These are phyloP conservation scores for Lentinus tigrinus DNA, from an alignment of 768 basidiomycete genomes.

Conservation along the genomic window DNA sequence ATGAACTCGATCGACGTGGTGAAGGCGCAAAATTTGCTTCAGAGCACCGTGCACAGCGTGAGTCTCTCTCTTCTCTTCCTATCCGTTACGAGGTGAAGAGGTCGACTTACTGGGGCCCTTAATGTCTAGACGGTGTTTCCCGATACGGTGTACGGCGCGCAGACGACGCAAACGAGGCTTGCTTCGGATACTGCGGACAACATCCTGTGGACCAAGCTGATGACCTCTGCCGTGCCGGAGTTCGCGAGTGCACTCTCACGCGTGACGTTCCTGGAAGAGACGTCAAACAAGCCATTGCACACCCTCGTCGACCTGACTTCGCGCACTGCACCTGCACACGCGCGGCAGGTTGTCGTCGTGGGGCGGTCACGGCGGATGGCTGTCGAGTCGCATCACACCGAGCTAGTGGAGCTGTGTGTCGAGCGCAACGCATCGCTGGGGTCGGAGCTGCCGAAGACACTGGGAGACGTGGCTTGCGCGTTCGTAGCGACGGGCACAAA, in stretches of 20 bases:
- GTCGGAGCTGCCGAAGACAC: constrained; percentile 62
- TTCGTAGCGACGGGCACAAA: constrained; percentile 53
- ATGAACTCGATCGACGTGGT: constrained; percentile 30
- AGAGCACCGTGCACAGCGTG: constrained; percentile 33
- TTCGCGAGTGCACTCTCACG: constrained; percentile 52
- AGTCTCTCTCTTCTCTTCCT: constrained; percentile 3
- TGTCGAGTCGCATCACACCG: constrained; percentile 53
- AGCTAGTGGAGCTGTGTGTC: constrained; percentile 51
- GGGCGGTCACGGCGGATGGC: constrained; percentile 78
- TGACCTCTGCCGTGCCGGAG: constrained; percentile 29
- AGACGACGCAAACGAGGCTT: constrained; percentile 62
- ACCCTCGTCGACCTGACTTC: constrained; percentile 45
- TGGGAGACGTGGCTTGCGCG: constrained; percentile 75
- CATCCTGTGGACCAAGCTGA: constrained; percentile 69
- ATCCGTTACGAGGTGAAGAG: background rate
- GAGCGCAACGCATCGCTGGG: constrained; percentile 44
- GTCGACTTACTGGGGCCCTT: constrained; percentile 5
- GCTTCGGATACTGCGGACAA: constrained; percentile 84
- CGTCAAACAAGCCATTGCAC: constrained; percentile 56
- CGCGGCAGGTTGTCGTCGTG: constrained; percentile 49
- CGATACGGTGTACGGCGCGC: constrained; percentile 72
- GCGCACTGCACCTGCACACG: constrained; percentile 16
- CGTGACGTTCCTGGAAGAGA: constrained; percentile 55
- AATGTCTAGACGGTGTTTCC: constrained; percentile 44
- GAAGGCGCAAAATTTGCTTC: constrained; percentile 14